Evolutionary conservation across 345 rosid genomes (phyloP).

Genomic region (Eucalyptus marginata): DNA sequence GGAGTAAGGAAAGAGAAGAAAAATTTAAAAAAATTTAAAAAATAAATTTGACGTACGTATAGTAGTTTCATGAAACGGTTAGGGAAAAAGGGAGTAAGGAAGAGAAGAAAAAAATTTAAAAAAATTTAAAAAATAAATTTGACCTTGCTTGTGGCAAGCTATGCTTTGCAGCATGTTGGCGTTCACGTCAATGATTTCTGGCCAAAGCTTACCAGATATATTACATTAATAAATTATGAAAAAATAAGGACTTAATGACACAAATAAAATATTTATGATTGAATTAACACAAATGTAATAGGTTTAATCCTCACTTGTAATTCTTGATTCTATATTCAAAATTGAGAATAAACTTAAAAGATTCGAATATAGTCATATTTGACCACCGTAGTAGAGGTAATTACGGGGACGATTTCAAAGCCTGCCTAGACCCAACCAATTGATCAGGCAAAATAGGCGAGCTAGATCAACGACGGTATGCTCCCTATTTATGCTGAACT

Average conservation of each 20-base stretch:
- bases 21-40: no score
- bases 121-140: no score
- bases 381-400: not conserved
- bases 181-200: not conserved
- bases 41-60: no score
- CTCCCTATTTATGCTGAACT: not conserved
- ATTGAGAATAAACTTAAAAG: not conserved
- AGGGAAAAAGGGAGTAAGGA: not conserved
- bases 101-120: no score
- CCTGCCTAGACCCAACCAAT: not conserved
- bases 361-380: not conserved
- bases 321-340: not conserved
- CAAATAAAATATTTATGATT: no score
- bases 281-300: no score
- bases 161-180: accelerated
- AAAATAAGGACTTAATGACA: not conserved
- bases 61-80: no score
- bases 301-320: no score
- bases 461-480: accelerated
- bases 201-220: no score
- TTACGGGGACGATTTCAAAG: not conserved
- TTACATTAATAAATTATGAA: no score
- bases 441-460: not conserved
- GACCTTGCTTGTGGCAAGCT: no score
- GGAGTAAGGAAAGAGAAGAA: no score